Percentiles rank a stretch among this genome's conserved stretches.
Conservation (phyloP, 176 grass and related monocot genomes). For the Poa pratensis region DNA sequence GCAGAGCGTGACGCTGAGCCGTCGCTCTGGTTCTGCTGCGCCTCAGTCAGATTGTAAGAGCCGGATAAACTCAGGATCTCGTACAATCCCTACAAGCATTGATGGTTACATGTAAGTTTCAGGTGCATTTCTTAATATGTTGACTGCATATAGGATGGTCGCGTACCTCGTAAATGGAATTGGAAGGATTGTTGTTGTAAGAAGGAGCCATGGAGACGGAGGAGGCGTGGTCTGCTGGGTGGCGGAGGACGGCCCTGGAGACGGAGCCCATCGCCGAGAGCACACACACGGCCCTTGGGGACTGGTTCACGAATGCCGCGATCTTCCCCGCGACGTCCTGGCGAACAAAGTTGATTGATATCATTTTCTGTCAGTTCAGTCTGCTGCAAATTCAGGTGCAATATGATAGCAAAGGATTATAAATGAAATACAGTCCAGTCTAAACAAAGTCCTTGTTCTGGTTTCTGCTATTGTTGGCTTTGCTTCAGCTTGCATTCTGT, state of each 20-base stretch:
- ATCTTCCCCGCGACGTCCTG: conserved; percentile 80
- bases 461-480: no score
- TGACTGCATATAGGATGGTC: neutral
- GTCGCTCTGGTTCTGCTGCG: conserved; percentile 46
- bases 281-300: conserved; percentile 68
- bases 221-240: conserved; percentile 46
- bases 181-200: conserved; percentile 46
- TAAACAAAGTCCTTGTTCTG: no score
- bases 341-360: neutral
- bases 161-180: conserved; percentile 59
- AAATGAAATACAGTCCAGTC: no score
- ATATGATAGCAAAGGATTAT: no score
- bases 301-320: conserved; percentile 60
- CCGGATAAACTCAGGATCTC: conserved; percentile 74
- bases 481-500: neutral
- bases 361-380: neutral
- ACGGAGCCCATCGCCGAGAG: conserved; percentile 83
- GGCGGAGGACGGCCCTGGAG: conserved; percentile 66
- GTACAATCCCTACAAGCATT: conserved; percentile 57
- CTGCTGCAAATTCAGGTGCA: neutral
- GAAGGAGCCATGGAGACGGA: conserved; percentile 33
- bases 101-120: neutral
- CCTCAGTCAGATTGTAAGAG: conserved; percentile 65
- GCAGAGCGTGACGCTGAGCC: conserved; percentile 68
- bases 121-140: neutral